Conservation (phyloP, 75 land plant genomes). For the Cunninghamia lanceolata region DNA sequence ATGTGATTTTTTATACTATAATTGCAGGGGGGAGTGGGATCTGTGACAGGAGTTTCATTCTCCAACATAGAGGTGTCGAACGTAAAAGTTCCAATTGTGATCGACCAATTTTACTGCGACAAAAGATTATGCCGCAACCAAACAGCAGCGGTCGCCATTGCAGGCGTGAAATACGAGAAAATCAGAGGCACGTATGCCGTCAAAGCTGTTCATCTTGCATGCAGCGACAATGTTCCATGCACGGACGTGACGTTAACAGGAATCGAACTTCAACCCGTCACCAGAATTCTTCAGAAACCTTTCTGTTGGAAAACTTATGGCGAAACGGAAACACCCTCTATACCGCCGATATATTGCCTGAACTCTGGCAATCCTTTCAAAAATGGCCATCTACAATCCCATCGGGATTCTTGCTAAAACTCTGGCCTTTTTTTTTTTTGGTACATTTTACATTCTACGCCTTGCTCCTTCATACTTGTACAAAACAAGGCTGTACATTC, state of each 20-base stretch:
- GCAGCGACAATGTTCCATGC: constrained; percentile 83
- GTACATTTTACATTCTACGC: no score
- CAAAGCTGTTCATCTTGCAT: constrained; percentile 71
- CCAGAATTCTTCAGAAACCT: constrained; percentile 34
- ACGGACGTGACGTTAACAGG: constrained; percentile 43
- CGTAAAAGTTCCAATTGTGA: constrained; percentile 73
- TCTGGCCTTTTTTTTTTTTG: no score
- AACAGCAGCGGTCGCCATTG: constrained; percentile 59
- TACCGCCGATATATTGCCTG: constrained; percentile 65
- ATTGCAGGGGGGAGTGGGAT: constrained; percentile 83
- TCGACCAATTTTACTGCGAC: constrained; percentile 95
- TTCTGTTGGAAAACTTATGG: constrained; percentile 89
- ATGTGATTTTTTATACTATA: background rate
- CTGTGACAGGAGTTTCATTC: constrained; percentile 59
- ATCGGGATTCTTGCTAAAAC: constrained; percentile 53
- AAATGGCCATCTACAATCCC: constrained; percentile 32
- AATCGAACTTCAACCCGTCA: constrained; percentile 41
- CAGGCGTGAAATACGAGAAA: constrained; percentile 60
- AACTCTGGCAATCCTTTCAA: constrained; percentile 39
- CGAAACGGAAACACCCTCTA: constrained; percentile 32
- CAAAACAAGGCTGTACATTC: no score
- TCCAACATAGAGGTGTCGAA: constrained; percentile 57
- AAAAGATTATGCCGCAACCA: constrained; percentile 57
- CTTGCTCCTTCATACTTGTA: no score
- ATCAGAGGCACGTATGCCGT: constrained; percentile 74